Evolutionary conservation across 257 asterid species (phyloP).

Genomic region (Primulina tabacum): DNA sequence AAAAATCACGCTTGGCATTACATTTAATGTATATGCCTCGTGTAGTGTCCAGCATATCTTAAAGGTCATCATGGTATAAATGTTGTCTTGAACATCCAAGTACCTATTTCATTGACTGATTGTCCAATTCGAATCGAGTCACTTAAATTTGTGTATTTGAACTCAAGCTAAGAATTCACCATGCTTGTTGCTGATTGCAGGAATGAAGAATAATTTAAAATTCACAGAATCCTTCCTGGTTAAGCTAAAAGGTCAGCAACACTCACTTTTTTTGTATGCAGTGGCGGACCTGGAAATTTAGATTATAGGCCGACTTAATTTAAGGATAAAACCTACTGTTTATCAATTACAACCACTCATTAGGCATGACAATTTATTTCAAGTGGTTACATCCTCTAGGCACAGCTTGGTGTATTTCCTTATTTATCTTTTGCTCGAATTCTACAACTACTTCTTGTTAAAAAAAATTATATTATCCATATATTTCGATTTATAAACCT

Average conservation of each 20-base stretch:
- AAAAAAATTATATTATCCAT: background rate
- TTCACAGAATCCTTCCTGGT: conserved; percentile 18
- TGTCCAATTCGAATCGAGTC: background rate
- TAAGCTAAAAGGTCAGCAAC: conserved; percentile 17
- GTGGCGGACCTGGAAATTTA: background rate
- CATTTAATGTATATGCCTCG: background rate
- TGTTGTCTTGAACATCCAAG: background rate
- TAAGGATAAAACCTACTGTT: background rate
- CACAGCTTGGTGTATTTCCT: background rate
- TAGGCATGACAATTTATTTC: background rate
- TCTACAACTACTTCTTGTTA: background rate
- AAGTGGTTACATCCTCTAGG: background rate
- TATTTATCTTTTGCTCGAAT: background rate
- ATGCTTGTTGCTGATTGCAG: conserved; percentile 26
- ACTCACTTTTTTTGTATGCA: background rate
- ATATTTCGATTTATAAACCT: background rate
- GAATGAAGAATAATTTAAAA: conserved; percentile 31
- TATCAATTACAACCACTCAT: background rate
- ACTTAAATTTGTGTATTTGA: background rate
- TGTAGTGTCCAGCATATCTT: background rate
- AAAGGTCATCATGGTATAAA: background rate
- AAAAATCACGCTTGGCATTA: background rate
- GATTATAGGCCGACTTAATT: background rate
- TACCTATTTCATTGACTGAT: too few species aligned
- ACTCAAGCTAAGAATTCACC: conserved; percentile 6